These are phyloP conservation scores for Eucommia ulmoides DNA, from an alignment of 257 asterid species.

Conservation along the genomic window DNA sequence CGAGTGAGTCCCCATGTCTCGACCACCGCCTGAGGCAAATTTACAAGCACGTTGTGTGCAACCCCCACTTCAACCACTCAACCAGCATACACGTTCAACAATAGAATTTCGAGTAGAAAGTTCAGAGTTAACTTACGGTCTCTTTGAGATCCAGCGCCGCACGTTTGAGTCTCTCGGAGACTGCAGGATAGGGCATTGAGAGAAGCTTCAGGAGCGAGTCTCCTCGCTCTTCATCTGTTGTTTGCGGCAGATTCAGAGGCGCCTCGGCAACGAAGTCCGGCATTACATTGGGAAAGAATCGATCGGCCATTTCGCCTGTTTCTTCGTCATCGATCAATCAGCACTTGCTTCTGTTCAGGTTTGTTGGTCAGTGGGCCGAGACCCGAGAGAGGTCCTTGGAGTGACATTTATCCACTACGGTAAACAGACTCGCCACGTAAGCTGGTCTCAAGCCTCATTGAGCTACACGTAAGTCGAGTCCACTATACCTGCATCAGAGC, in stretches of 20 bases:
- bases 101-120: no score
- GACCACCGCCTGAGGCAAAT: slow-evolving; percentile 25
- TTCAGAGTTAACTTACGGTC: no score
- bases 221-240: slow-evolving; percentile 1
- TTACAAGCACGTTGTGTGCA: not conserved
- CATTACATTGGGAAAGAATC: slow-evolving; percentile 43
- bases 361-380: no score
- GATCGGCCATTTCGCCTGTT: slow-evolving; percentile 36
- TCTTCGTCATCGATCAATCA: not conserved
- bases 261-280: slow-evolving; percentile 55
- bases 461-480: no score
- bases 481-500: no score
- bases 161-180: slow-evolving; percentile 33
- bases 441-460: no score
- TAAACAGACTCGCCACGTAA: no score
- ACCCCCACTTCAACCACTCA: no score
- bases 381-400: no score
- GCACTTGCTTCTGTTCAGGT: no score
- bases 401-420: no score
- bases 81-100: no score
- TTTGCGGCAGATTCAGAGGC: slow-evolving; percentile 14
- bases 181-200: slow-evolving; percentile 25
- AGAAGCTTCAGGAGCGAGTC: slow-evolving; percentile 43
- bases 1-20: slow-evolving; percentile 49
- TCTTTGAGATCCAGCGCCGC: slow-evolving; percentile 59